phyloP scores from a whole-genome alignment of 768 basidiomycete genomes.

The Candolleomyces efflorescens region DNA sequence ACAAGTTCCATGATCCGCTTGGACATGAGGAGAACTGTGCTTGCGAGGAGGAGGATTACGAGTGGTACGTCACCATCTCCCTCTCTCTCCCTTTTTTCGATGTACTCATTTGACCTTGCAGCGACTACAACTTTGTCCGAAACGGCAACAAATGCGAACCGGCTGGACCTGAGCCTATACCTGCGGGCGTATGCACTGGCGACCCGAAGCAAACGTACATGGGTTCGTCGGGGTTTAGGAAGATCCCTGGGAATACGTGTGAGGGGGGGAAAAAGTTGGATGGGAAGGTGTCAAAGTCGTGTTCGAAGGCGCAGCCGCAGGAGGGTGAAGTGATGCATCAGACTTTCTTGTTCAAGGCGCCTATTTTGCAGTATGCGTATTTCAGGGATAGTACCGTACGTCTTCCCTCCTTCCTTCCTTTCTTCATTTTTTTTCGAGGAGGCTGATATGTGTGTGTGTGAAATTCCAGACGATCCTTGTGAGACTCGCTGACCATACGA shows the following conservation, averaged over 20 bases:
- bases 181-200: constrained; percentile 62
- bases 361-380: constrained; percentile 75
- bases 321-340: constrained; percentile 79
- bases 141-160: constrained; percentile 74
- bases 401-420: not conserved
- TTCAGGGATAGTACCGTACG: constrained; percentile 75
- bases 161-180: constrained; percentile 84
- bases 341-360: constrained; percentile 46
- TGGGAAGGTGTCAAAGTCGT: constrained; percentile 62
- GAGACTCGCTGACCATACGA: constrained; percentile 64
- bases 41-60: constrained; percentile 86
- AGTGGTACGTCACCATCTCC: constrained; percentile 59
- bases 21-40: constrained; percentile 78
- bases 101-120: constrained; percentile 26
- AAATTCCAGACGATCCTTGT: constrained; percentile 70
- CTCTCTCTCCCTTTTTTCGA: constrained; percentile 3
- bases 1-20: constrained; percentile 86
- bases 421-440: constrained; percentile 2
- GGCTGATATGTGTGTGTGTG: not conserved
- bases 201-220: constrained; percentile 57
- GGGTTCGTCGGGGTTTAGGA: constrained; percentile 90
- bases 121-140: constrained; percentile 87
- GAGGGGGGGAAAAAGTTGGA: constrained; percentile 70
- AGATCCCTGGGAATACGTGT: constrained; percentile 92
- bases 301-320: constrained; percentile 73